Percentiles rank a stretch among this genome's conserved stretches.
Conservation (phyloP, 148 eudicot species). For the Spergularia bocconei region DNA sequence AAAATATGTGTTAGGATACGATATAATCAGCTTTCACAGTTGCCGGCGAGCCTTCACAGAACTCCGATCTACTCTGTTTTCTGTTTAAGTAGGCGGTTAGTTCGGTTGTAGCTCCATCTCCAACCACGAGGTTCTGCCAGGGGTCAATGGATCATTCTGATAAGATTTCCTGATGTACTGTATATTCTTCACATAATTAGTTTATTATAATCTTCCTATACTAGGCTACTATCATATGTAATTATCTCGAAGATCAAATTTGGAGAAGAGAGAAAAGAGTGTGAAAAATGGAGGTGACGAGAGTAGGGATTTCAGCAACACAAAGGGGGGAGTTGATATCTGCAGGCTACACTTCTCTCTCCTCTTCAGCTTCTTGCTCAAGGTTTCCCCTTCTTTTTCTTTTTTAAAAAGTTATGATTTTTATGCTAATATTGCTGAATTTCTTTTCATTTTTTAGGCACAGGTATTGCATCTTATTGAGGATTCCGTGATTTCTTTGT, state of each 20-base stretch:
- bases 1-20: not conserved
- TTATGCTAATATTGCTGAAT: not conserved
- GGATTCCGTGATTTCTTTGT: not conserved
- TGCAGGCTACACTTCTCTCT: constrained; percentile 73
- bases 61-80: too few species aligned
- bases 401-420: not conserved
- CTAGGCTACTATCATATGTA: too few species aligned
- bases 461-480: not conserved
- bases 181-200: too few species aligned
- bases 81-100: too few species aligned
- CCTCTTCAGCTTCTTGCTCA: constrained; percentile 54
- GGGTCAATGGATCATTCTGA: too few species aligned
- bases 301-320: constrained; percentile 57
- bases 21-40: constrained; percentile 13
- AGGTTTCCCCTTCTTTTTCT: constrained; percentile 36
- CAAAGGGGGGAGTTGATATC: constrained; percentile 66
- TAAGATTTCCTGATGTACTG: too few species aligned
- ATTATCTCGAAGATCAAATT: too few species aligned
- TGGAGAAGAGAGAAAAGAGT: too few species aligned
- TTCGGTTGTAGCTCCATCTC: too few species aligned
- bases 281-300: constrained; percentile 56
- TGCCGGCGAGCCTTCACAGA: too few species aligned
- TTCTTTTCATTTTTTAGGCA: not conserved
- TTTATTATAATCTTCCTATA: too few species aligned
- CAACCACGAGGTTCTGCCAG: too few species aligned